A percentile compares a stretch with the other conserved stretches of the same genome.
phyloP scores from a whole-genome alignment of 2,329 filamentous ascomycete species.

The Graphilbum sp. region DNA sequence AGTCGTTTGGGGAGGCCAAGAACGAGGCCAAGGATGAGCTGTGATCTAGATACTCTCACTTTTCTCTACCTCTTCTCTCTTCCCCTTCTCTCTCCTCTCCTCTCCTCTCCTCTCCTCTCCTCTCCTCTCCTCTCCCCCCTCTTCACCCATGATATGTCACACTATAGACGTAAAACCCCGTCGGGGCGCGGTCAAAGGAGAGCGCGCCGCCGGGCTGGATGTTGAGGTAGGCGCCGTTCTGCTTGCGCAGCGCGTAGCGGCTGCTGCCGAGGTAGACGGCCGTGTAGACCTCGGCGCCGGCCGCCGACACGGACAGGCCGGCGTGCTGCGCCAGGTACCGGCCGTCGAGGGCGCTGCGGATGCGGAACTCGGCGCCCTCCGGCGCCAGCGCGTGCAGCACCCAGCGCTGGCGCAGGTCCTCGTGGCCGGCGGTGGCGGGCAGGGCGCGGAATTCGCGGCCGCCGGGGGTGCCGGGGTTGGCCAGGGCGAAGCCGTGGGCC shows the following conservation, averaged over 20 bases:
- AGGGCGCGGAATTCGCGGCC: constrained; percentile 11
- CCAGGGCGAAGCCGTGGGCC: constrained; percentile 24
- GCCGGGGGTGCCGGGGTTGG: constrained; percentile 13
- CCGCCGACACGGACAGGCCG: constrained; percentile 7
- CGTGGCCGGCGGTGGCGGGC: constrained; percentile 18
- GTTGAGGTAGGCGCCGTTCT: constrained; percentile 12
- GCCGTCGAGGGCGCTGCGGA: constrained; percentile 12
- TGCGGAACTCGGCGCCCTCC: constrained; percentile 14
- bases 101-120: too few species aligned
- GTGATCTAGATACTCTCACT: too few species aligned
- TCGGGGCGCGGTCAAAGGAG: constrained; percentile 6
- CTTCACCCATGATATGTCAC: constrained; percentile 11
- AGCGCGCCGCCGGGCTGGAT: constrained; percentile 8
- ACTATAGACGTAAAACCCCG: constrained; percentile 11
- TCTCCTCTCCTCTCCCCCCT: neutral
- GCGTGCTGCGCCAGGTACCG: constrained; percentile 11
- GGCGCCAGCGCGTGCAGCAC: constrained; percentile 23
- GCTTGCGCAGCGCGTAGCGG: constrained; percentile 12
- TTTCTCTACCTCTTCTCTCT: too few species aligned
- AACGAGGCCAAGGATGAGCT: too few species aligned
- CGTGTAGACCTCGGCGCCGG: constrained; percentile 12
- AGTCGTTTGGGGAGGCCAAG: too few species aligned
- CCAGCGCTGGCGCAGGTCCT: constrained; percentile 28
- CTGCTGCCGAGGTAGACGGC: constrained; percentile 12
- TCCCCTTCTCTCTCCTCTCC: too few species aligned